phyloP scores from a whole-genome alignment of 129 eudicot species.

The Artemisia tridentata region DNA sequence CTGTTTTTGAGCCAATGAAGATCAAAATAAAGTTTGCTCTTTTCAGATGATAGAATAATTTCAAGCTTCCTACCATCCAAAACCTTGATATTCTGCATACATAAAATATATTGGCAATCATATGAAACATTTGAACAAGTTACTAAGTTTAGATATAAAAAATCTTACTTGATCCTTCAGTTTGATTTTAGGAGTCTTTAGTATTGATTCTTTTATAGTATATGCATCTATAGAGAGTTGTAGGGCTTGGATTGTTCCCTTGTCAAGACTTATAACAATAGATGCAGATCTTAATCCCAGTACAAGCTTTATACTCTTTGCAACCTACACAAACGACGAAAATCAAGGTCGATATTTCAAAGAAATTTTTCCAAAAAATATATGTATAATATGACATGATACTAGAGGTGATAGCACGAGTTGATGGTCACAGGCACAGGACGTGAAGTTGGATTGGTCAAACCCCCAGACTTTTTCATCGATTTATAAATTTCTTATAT shows the following conservation, averaged over 20 bases:
- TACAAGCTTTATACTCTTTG: conserved; percentile 77
- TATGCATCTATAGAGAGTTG: conserved; percentile 62
- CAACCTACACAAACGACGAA: conserved; percentile 50
- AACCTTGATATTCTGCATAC: conserved; percentile 60
- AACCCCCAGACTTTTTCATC: too few species aligned
- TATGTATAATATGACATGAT: conserved; percentile 1
- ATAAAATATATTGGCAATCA: conserved; percentile 19
- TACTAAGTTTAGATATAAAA: not conserved
- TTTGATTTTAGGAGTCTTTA: conserved; percentile 54
- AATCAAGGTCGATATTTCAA: conserved; percentile 3
- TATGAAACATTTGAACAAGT: not conserved
- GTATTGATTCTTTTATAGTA: conserved; percentile 64
- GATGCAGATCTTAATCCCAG: conserved; percentile 61
- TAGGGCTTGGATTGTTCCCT: conserved; percentile 54
- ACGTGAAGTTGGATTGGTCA: too few species aligned
- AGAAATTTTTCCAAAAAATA: not conserved
- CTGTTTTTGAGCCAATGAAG: conserved; percentile 60
- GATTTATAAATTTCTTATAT: too few species aligned
- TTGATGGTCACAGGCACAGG: too few species aligned
- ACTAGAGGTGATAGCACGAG: not conserved
- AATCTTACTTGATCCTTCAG: conserved; percentile 55
- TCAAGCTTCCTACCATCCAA: conserved; percentile 66
- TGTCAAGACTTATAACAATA: conserved; percentile 66
- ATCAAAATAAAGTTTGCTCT: conserved; percentile 58
- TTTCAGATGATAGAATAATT: conserved; percentile 50